Evolutionary conservation across 805 yeast species (phyloP).

Genomic region (Kodamaea hsintzibuensis): DNA sequence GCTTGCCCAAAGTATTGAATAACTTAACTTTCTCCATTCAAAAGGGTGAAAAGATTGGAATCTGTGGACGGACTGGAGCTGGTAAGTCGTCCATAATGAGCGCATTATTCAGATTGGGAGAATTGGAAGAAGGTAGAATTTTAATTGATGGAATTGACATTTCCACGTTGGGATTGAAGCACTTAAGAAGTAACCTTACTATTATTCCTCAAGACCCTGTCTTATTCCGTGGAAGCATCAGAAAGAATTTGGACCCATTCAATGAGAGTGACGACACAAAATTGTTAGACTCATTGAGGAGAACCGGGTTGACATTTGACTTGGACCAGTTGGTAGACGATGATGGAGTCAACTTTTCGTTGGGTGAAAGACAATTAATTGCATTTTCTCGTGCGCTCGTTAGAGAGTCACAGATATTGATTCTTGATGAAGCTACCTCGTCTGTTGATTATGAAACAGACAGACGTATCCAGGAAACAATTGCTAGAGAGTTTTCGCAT

Average conservation of each 20-base stretch:
- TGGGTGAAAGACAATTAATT: slow-evolving; percentile 76
- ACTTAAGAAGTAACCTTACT: slow-evolving; percentile 56
- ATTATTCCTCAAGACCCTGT: slow-evolving; percentile 77
- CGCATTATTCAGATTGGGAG: slow-evolving; percentile 58
- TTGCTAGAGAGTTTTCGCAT: slow-evolving; percentile 60
- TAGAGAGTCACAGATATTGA: slow-evolving; percentile 69
- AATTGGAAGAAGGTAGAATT: slow-evolving; percentile 50
- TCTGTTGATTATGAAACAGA: slow-evolving; percentile 88
- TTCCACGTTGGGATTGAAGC: slow-evolving; percentile 51
- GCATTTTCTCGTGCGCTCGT: slow-evolving; percentile 84
- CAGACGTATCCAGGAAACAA: slow-evolving; percentile 73
- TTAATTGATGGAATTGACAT: slow-evolving; percentile 60
- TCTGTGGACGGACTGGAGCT: slow-evolving; percentile 91
- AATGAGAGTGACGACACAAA: slow-evolving; percentile 47
- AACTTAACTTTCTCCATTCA: slow-evolving; percentile 43
- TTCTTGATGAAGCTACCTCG: slow-evolving; percentile 82
- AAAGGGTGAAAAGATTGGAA: slow-evolving; percentile 72
- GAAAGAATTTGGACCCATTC: slow-evolving; percentile 66
- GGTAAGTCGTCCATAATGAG: slow-evolving; percentile 73
- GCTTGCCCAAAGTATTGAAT: slow-evolving; percentile 58
- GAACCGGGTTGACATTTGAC: slow-evolving; percentile 54
- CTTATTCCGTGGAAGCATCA: slow-evolving; percentile 56
- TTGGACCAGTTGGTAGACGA: slow-evolving; percentile 54
- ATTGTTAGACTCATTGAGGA: slow-evolving; percentile 59
- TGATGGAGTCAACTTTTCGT: slow-evolving; percentile 70